A percentile compares a stretch with the other conserved stretches of the same genome.
Conservation (phyloP, 805 yeast genomes). For the Kazachstania kunashirensis region DNA sequence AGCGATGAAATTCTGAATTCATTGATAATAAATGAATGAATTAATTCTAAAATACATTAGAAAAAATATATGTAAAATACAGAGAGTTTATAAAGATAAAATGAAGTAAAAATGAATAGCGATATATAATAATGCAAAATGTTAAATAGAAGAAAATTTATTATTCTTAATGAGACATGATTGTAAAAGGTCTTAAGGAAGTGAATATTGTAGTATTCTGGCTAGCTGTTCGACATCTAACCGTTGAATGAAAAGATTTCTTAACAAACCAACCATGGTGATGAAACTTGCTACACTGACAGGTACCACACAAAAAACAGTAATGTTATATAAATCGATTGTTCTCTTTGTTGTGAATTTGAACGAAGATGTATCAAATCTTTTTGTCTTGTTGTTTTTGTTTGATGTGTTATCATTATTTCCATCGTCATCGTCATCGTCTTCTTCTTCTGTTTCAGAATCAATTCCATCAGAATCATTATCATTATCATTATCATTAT, state of each 20-base stretch:
- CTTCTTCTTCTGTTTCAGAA: neutral
- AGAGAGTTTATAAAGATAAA: too few relatives aligned
- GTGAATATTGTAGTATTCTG: slow-evolving; percentile 8
- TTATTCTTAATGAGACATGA: too few relatives aligned
- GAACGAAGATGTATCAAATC: slow-evolving; percentile 4
- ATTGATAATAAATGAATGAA: too few relatives aligned
- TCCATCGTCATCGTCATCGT: neutral
- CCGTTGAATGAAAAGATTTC: slow-evolving; percentile 67
- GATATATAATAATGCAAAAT: too few relatives aligned
- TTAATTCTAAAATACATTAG: too few relatives aligned
- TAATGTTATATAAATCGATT: slow-evolving; percentile 78
- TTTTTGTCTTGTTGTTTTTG: slow-evolving; percentile 23
- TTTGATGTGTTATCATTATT: neutral
- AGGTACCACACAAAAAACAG: slow-evolving; percentile 96
- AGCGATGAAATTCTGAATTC: too few relatives aligned
- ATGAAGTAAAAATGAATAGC: too few relatives aligned
- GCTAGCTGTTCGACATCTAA: slow-evolving; percentile 41
- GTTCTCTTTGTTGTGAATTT: slow-evolving; percentile 39
- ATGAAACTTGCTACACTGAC: slow-evolving; percentile 89
- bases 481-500: neutral
- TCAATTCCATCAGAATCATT: neutral
- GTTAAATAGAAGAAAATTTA: too few relatives aligned
- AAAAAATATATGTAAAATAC: too few relatives aligned
- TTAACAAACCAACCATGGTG: slow-evolving; percentile 75
- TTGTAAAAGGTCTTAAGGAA: neutral